These are phyloP conservation scores for Pyricularia pennisetigena DNA, from an alignment of 2,329 filamentous ascomycete genomes.

Conservation along the genomic window DNA sequence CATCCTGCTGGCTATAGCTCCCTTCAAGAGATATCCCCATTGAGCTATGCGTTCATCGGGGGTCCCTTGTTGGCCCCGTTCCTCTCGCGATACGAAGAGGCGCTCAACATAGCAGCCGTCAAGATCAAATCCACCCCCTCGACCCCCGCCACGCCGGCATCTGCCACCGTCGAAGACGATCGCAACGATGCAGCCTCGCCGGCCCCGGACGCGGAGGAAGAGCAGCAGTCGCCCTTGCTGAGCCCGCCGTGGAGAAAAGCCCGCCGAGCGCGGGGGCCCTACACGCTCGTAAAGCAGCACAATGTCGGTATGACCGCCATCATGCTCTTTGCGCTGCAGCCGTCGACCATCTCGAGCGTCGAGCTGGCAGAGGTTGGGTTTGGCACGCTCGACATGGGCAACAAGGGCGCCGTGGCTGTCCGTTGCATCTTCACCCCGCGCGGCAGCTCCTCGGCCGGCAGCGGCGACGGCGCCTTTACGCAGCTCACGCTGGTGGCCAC, in stretches of 20 bases:
- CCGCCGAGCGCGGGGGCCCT: slow-evolving; percentile 28
- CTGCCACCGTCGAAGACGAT: not conserved
- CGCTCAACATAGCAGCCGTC: slow-evolving; percentile 57
- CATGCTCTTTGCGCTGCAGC: slow-evolving; percentile 68
- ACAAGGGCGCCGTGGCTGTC: slow-evolving; percentile 85
- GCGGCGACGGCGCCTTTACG: slow-evolving; percentile 17
- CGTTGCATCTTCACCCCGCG: slow-evolving; percentile 50
- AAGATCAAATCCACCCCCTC: slow-evolving; percentile 1
- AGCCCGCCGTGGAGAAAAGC: not conserved
- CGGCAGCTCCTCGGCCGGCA: slow-evolving; percentile 11
- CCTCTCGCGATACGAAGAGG: slow-evolving; percentile 59
- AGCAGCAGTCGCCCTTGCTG: not conserved
- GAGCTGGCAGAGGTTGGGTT: slow-evolving; percentile 77
- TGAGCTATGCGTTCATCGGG: slow-evolving; percentile 77
- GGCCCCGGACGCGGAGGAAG: not conserved
- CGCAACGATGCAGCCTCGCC: not conserved
- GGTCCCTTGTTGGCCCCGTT: slow-evolving; percentile 71
- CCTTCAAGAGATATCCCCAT: slow-evolving; percentile 84
- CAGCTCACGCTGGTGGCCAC: slow-evolving; percentile 80
- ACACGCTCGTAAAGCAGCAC: slow-evolving; percentile 59
- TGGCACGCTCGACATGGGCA: slow-evolving; percentile 80
- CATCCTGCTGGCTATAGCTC: slow-evolving; percentile 36
- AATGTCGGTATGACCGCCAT: slow-evolving; percentile 87
- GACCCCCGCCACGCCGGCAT: not conserved
- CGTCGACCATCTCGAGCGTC: slow-evolving; percentile 50